These are phyloP conservation scores for Physcomitrium patens DNA, from an alignment of 225 moss, liverwort and hornwort genomes.

Conservation along the genomic window DNA sequence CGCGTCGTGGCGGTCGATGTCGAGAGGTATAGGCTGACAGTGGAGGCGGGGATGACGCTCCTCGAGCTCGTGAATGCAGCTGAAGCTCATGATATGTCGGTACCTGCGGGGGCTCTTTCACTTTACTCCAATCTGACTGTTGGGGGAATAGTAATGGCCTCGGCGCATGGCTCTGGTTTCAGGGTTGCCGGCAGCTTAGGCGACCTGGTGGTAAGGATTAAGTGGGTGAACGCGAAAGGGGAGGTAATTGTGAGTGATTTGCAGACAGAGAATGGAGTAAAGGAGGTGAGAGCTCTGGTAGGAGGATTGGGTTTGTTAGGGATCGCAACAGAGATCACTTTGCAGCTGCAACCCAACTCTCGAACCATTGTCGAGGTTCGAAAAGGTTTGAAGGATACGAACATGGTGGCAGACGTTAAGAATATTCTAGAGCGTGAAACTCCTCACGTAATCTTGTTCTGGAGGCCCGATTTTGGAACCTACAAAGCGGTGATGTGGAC, in stretches of 20 bases:
- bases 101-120: constrained; percentile 34
- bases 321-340: constrained; percentile 51
- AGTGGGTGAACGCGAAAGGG: constrained; percentile 65
- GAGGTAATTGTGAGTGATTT: constrained; percentile 47
- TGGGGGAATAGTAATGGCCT: constrained; percentile 47
- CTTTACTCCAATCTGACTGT: constrained; percentile 63
- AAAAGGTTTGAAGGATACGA: constrained; percentile 37
- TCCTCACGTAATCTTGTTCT: constrained; percentile 48
- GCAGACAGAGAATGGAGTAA: constrained; percentile 32
- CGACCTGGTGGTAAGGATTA: constrained; percentile 45
- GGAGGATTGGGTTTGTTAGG: constrained; percentile 55
- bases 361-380: constrained; percentile 50
- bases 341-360: constrained; percentile 51
- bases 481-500: constrained; percentile 43
- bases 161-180: constrained; percentile 60
- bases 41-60: constrained; percentile 66
- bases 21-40: constrained; percentile 33
- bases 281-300: constrained; percentile 53
- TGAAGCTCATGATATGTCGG: constrained; percentile 43
- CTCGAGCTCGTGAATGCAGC: constrained; percentile 50
- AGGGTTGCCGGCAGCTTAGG: constrained; percentile 42
- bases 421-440: constrained; percentile 35
- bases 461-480: constrained; percentile 58
- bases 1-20: constrained; percentile 42
- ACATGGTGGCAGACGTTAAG: constrained; percentile 45